Evolutionary conservation across 164 flowering plant species (phyloP).

Genomic region (Tetrastigma voinierianum): DNA sequence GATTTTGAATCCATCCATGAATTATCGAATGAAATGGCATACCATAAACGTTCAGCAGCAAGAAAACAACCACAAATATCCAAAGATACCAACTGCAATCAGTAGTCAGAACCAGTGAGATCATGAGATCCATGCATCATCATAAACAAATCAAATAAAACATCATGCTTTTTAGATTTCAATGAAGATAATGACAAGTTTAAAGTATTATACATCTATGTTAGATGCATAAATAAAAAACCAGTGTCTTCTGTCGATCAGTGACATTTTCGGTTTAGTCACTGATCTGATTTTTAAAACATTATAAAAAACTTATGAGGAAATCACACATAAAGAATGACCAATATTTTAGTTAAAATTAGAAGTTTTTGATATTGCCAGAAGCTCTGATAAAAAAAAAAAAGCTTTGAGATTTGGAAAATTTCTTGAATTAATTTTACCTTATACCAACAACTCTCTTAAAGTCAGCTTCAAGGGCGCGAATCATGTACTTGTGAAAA

Average conservation of each 20-base stretch:
- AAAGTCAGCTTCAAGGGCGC: conserved; percentile 86
- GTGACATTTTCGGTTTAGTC: too few species aligned
- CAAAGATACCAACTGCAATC: conserved; percentile 94
- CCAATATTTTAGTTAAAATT: too few species aligned
- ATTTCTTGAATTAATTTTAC: conserved; percentile 30
- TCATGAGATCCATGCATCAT: too few species aligned
- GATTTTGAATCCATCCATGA: too few species aligned
- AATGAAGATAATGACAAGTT: too few species aligned
- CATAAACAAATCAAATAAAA: too few species aligned
- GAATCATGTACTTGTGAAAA: conserved; percentile 90
- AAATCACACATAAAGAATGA: not conserved
- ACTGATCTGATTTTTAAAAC: too few species aligned
- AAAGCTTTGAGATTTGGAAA: not conserved
- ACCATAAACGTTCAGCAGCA: conserved; percentile 83
- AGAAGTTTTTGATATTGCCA: not conserved
- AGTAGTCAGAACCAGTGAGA: not conserved
- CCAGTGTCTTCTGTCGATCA: too few species aligned
- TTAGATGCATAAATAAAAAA: too few species aligned
- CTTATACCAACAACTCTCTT: conserved; percentile 90
- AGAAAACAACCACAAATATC: conserved; percentile 82
- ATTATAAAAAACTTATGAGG: not conserved
- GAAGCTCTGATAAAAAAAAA: not conserved
- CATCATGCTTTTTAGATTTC: too few species aligned
- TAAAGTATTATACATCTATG: too few species aligned
- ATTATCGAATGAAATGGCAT: conserved; percentile 10